Base-by-base conservation (phyloP, 768 basidiomycete genomes). In the Leccinellum luteum region DNA sequence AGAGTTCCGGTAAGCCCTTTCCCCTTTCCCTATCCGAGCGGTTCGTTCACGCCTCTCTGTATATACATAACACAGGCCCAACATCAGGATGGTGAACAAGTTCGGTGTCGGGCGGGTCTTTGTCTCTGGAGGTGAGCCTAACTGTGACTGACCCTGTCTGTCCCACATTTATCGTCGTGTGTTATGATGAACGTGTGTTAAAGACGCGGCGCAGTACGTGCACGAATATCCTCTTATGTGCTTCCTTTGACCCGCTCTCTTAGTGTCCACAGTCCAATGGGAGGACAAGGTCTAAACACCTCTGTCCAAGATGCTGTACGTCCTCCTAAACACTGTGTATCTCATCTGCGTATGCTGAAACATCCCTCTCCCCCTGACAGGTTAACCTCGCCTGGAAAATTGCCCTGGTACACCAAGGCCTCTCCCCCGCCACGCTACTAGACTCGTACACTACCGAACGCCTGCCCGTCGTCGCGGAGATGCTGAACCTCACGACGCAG, bases 181-280 rank as follows among this genome's bases (percentile, higher is more conserved):
- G 14, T 10, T 13, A 6, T 23, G 25, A 38, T 23, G 50, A n/a
- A n/a, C 25, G 4, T 2, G 54, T 52, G n/a, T 9, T n/a, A 2
- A 54, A 83, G 82, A 84, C 60, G 76, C 79, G 23, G 80, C 78
- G 0, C 83, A 83, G 67, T 65, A 52, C 6, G 62, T 59, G 25
- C 4, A 19, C 10, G 19, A 6, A 2, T 9, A 3, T 51, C 8
- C 47, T 30, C 10, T 31, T 21, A 2, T 23, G n/a, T 3, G 13
- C 28, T n/a, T 21, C 2, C 0, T 32, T 30, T 51, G 3, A 67
- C 25, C 14, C 38, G 23, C 9, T 15, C 28, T 31, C 8, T 21
- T 25, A 69, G 67, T 35, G 59, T 64, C n/a, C 67, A 68, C 23
- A 69, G 60, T 44, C 63, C 67, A 30, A 66, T 65, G 17, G 63